These are phyloP conservation scores for Talaromyces islandicus DNA, from an alignment of 2,329 filamentous ascomycete species.

Conservation along the genomic window DNA sequence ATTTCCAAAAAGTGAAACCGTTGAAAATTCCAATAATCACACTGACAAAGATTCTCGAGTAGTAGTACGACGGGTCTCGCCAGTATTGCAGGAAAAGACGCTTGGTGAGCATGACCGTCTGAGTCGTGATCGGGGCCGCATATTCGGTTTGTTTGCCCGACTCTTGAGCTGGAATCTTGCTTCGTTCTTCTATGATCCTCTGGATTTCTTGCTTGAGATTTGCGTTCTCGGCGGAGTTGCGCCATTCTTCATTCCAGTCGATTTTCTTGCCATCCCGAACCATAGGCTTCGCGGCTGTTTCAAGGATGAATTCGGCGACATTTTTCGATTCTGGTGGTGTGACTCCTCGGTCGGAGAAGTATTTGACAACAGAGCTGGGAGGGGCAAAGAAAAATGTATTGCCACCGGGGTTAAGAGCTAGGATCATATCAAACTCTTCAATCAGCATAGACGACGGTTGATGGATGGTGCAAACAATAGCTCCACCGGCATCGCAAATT, in stretches of 20 bases:
- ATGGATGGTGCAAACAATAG: constrained; percentile 69
- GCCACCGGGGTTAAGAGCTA: constrained; percentile 62
- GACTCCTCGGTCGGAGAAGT: constrained; percentile 62
- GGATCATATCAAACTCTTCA: constrained; percentile 67
- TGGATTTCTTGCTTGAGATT: constrained; percentile 60
- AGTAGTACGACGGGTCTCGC: constrained; percentile 70
- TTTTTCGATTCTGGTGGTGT: constrained; percentile 62
- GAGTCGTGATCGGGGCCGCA: constrained; percentile 57
- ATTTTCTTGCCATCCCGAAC: constrained; percentile 51
- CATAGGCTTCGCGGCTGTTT: constrained; percentile 56
- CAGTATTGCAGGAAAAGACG: constrained; percentile 68
- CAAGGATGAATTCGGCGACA: constrained; percentile 61
- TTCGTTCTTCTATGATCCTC: constrained; percentile 54
- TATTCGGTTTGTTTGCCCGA: constrained; percentile 48
- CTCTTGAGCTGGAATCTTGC: constrained; percentile 39
- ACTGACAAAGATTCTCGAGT: constrained; percentile 67
- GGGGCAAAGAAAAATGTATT: constrained; percentile 70
- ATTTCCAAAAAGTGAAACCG: constrained; percentile 70
- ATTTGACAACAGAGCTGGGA: constrained; percentile 62
- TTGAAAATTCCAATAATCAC: constrained; percentile 71
- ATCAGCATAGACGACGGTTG: constrained; percentile 65
- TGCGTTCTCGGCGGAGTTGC: constrained; percentile 56
- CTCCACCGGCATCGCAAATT: constrained; percentile 59
- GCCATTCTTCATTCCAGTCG: constrained; percentile 74
- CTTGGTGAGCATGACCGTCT: constrained; percentile 62